Percentiles rank a stretch among this genome's conserved stretches.
Conservation (phyloP, 2,329 filamentous ascomycete species). For the Pezicula neosporulosa region DNA sequence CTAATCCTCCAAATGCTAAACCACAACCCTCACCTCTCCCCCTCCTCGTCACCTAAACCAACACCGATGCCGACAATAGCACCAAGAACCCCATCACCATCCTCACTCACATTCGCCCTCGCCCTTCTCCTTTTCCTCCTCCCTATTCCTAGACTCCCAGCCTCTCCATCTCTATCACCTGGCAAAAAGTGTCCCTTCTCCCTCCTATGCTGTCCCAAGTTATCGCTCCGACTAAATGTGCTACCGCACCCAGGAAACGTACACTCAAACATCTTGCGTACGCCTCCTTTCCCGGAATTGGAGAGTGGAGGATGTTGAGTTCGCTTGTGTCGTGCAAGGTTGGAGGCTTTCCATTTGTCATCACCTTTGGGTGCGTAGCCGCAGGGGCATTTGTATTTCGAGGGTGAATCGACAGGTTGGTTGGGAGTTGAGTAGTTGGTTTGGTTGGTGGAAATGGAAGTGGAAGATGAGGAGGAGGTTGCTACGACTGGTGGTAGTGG, state of each 20-base stretch:
- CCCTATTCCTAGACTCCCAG: neutral
- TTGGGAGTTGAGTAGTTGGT: neutral
- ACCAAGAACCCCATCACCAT: too few relatives aligned
- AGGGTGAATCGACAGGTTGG: neutral
- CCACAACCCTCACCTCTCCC: too few relatives aligned
- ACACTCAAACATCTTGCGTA: slow-evolving; percentile 12
- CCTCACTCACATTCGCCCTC: too few relatives aligned
- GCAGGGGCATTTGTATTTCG: slow-evolving; percentile 14
- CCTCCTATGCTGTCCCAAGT: slow-evolving; percentile 19
- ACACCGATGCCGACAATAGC: too few relatives aligned
- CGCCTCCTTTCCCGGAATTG: neutral
- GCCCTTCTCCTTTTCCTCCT: too few relatives aligned
- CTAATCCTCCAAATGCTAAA: too few relatives aligned
- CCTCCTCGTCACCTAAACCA: too few relatives aligned
- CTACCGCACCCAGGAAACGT: slow-evolving; percentile 14
- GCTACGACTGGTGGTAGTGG: neutral
- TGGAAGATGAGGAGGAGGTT: neutral
- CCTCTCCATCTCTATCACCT: neutral
- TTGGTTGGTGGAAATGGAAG: neutral
- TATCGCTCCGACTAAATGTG: slow-evolving; percentile 21
- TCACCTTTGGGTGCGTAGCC: slow-evolving; percentile 16
- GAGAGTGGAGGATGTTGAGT: slow-evolving; percentile 14
- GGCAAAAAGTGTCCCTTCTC: slow-evolving; percentile 14
- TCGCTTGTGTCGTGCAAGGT: slow-evolving; percentile 20
- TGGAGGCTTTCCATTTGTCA: slow-evolving; percentile 23